Evolutionary conservation across 257 asterid species (phyloP), one percentile per base, ranked within the genome.

Genomic region (Coffea eugenioides): DNA sequence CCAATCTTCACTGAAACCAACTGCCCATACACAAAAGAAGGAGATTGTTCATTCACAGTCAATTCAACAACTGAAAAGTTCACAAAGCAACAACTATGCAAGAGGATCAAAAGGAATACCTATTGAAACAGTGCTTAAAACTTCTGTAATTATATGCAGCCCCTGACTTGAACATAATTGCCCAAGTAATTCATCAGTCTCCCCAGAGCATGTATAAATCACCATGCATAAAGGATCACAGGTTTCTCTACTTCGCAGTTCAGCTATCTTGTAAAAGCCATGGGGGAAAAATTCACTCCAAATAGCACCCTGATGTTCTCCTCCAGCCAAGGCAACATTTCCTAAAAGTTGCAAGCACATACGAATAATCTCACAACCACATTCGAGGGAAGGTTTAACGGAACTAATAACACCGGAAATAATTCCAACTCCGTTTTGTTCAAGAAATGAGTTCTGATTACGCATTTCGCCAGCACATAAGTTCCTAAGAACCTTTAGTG

Each of bases 171-270:
- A 51, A 87, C 84, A 77, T 80, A 95, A 82, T 51, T 91, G 91
- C 0, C 43, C 77, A 57, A 72, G 78, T 73, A 79, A 83, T 56
- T 66, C 87, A 25, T 74, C 71, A 68, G 81, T 84, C 80, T 88
- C 90, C 67, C 80, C 87, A 69, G 83, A 82, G 83, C 97, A 91
- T 39, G 93, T 88, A 83, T 90, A 91, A 62, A 90, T 86, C 64
- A 91, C 82, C 98, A 92, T 95, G 82, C 97, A 90, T 81, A 95
- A 73, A 67, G 96, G 92, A 82, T 90, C 98, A 79, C 93, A 91
- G n/a, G 84, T 91, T 77, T 88, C 95, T 82, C 49, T 79, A 73
- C 86, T 83, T 67, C 74, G 90, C 80, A 91, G 81, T 86, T 89
- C 79, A 79, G 94, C 93, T 77, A 92, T 85, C 81, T 88, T 87